phyloP scores from a whole-genome alignment of 345 rosid species.

The Eucalyptus curtisii region DNA sequence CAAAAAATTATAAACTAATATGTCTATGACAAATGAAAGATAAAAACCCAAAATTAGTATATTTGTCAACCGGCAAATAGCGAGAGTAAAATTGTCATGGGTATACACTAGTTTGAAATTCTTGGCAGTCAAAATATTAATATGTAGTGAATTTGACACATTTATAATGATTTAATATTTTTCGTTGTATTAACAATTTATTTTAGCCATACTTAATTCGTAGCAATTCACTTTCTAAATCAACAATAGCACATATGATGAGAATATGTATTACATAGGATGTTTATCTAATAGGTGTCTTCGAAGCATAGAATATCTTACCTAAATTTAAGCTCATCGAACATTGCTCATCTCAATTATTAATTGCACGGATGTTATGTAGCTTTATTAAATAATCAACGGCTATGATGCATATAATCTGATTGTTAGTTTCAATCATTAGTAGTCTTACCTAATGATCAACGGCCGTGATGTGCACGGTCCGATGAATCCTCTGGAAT shows the following conservation, averaged over 20 bases:
- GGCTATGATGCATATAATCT: neutral
- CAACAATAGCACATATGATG: neutral
- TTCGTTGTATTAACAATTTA: neutral
- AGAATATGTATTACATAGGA: neutral
- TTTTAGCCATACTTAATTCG: neutral
- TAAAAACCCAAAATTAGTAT: too few relatives aligned
- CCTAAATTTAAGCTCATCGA: neutral
- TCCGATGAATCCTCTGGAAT: fast-evolving
- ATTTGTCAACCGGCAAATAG: too few relatives aligned
- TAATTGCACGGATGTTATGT: neutral
- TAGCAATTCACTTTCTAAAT: neutral
- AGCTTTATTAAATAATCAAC: neutral
- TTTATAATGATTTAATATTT: too few relatives aligned
- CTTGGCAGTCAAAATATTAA: too few relatives aligned
- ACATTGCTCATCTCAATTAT: neutral
- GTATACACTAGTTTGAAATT: too few relatives aligned
- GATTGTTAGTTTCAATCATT: too few relatives aligned
- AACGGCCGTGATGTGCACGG: neutral
- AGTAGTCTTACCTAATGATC: neutral
- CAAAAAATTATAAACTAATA: too few relatives aligned
- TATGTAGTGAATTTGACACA: fast-evolving
- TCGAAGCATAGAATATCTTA: neutral
- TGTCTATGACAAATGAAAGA: too few relatives aligned
- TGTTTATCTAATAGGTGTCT: neutral
- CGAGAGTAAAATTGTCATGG: too few relatives aligned